Base-by-base conservation (phyloP, 2,329 filamentous ascomycete genomes). In the Fusarium proliferatum region DNA sequence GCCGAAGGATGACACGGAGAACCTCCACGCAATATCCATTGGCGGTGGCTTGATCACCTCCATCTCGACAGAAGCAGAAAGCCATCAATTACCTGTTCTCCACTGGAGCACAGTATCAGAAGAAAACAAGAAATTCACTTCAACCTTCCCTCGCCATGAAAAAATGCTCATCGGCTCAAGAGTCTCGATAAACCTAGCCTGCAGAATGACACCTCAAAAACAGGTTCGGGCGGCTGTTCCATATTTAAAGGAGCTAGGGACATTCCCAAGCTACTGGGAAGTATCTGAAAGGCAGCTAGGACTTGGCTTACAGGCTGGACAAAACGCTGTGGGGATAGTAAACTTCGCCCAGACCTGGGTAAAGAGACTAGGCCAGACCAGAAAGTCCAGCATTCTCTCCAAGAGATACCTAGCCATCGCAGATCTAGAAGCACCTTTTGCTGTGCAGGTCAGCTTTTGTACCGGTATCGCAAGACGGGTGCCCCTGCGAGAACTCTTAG, bases 291-390 rank as follows among this genome's bases (percentile, higher is more conserved):
- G 51, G 13, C 51, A 55, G 5, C 0, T 55, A 0, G 51, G 23
- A 0, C 0, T 30, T n/a, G 36, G 51, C 0, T 3, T n/a, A 0
- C 51, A 55, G 3, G 36, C 0, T 0, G 36, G 36, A 0, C 3
- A n/a, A 5, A 2, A 10, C 19, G 51, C 19, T 4, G 51, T 55
- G 0, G 34, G 13, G 0, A 28, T 10, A 12, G 0, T 39, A 4
- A 30, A 9, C 13, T 39, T 55, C 19, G 9, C 34, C 1, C 23
- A 55, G 15, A 55, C 51, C 0, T 55, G 19, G 19, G 23, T 39
- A 0, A 55, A 55, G 15, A 55, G 26, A 10, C 10, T 28, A 0
- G 51, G 34, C 0, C 23, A 28, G 0, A 41, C 19, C 2, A 55
- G 19, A 2, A 55, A 55, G 21, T 30, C 34, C 9, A 41, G 5